These are phyloP conservation scores for Brettanomyces anomalus DNA, from an alignment of 805 yeast genomes.

Conservation along the genomic window DNA sequence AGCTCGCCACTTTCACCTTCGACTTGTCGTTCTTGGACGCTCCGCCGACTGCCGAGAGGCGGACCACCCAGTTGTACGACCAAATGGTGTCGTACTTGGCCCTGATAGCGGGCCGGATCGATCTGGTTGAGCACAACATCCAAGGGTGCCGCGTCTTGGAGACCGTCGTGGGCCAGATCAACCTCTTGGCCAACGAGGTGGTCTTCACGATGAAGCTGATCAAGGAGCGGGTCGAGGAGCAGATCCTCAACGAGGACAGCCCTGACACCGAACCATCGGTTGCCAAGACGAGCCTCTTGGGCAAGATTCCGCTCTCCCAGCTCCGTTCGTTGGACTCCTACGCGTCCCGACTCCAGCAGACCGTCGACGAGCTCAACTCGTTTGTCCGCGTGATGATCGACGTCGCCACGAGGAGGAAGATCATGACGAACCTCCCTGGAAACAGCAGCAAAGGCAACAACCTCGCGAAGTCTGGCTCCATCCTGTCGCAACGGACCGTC, in stretches of 20 bases:
- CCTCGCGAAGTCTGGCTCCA: too few relatives aligned
- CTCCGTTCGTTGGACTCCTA: constrained; percentile 36
- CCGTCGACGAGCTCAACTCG: constrained; percentile 57
- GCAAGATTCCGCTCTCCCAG: constrained; percentile 25
- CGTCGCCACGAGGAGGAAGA: constrained; percentile 16
- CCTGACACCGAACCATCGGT: neutral
- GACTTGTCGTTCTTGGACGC: constrained; percentile 35
- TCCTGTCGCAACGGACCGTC: too few relatives aligned
- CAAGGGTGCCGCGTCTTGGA: constrained; percentile 63
- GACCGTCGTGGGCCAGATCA: constrained; percentile 58
- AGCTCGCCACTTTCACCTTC: constrained; percentile 6
- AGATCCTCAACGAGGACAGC: neutral
- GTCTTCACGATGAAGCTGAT: constrained; percentile 18
- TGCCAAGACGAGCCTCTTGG: constrained; percentile 4
- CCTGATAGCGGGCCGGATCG: constrained; percentile 65
- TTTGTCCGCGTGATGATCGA: constrained; percentile 53
- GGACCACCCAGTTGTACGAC: constrained; percentile 58
- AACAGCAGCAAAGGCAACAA: constrained; percentile 1
- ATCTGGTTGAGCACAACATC: constrained; percentile 65
- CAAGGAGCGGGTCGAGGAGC: constrained; percentile 14
- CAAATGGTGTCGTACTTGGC: constrained; percentile 54
- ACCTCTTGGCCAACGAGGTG: constrained; percentile 53
- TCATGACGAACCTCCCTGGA: constrained; percentile 9
- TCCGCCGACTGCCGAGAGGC: constrained; percentile 54
- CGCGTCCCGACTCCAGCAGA: constrained; percentile 31